phyloP scores from a whole-genome alignment of 2,329 filamentous ascomycete species.

The Colletotrichum noveboracense region DNA sequence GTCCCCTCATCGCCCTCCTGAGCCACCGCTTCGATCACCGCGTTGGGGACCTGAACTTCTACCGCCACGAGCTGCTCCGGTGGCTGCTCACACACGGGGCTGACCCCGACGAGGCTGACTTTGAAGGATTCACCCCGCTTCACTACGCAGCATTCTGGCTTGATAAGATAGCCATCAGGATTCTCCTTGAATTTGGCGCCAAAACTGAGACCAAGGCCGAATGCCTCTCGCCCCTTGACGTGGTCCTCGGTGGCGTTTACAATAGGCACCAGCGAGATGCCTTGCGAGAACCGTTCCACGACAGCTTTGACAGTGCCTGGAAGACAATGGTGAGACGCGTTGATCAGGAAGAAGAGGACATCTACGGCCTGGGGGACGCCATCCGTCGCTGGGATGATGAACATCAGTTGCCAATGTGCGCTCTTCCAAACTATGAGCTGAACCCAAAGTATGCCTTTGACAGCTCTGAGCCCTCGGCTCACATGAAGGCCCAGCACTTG shows the following conservation, averaged over 20 bases:
- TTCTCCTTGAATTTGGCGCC: background rate
- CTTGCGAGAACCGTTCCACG: background rate
- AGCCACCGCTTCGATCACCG: slow-evolving; percentile 1
- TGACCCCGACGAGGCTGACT: background rate
- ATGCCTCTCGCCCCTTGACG: background rate
- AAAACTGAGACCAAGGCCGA: background rate
- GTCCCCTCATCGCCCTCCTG: background rate
- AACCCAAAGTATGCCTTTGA: background rate
- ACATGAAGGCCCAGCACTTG: background rate
- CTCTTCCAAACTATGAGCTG: background rate
- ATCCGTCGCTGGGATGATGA: background rate
- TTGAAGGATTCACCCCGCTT: slow-evolving; percentile 1
- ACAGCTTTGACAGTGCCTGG: background rate
- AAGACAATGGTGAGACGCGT: background rate
- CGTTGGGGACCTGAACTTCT: background rate
- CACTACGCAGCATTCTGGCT: slow-evolving; percentile 13
- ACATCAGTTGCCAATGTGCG: background rate
- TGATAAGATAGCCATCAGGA: background rate
- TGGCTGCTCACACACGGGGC: slow-evolving; percentile 4
- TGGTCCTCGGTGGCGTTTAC: background rate
- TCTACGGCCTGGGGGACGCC: background rate
- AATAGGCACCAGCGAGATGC: background rate
- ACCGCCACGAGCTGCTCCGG: background rate
- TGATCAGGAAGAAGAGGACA: background rate
- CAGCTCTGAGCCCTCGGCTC: background rate